A percentile compares a stretch with the other conserved stretches of the same genome.
These are phyloP conservation scores for Aegilops tauschii DNA, from an alignment of 176 grass and related monocot species.

Conservation along the genomic window DNA sequence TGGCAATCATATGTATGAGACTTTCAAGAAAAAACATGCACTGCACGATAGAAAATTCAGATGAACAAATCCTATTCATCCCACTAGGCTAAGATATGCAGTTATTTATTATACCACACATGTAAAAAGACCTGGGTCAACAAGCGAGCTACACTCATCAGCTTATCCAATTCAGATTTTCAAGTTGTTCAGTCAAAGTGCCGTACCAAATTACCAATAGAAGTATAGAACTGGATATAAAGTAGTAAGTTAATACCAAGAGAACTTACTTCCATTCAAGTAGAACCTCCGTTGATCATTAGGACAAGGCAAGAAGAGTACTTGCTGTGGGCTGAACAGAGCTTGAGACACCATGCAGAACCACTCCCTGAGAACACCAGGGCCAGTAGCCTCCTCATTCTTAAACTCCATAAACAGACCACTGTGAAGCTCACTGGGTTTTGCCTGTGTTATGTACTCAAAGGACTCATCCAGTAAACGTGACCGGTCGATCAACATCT, in stretches of 20 bases:
- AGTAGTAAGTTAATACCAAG: constrained; percentile 8
- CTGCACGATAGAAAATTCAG: neutral
- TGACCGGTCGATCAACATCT: constrained; percentile 90
- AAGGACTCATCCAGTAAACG: constrained; percentile 84
- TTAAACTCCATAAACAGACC: constrained; percentile 99
- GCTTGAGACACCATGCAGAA: constrained; percentile 85
- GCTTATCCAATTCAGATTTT: constrained; percentile 18
- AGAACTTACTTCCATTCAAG: constrained; percentile 86
- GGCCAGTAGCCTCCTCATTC: constrained; percentile 97
- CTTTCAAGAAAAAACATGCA: neutral
- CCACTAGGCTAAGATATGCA: neutral
- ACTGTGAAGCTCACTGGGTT: constrained; percentile 52
- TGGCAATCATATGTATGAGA: neutral
- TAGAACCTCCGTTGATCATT: constrained; percentile 84
- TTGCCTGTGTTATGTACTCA: constrained; percentile 68
- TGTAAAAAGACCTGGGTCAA: neutral
- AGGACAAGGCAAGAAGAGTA: constrained; percentile 81
- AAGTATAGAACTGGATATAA: neutral
- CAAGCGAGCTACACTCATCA: neutral
- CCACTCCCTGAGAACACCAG: constrained; percentile 97
- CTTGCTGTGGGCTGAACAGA: constrained; percentile 88
- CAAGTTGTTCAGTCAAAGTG: neutral
- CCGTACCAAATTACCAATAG: neutral
- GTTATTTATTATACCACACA: neutral
- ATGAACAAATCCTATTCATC: neutral